Evolutionary conservation across 2,329 filamentous ascomycete species (phyloP).

Genomic region (Cordyceps javanica): DNA sequence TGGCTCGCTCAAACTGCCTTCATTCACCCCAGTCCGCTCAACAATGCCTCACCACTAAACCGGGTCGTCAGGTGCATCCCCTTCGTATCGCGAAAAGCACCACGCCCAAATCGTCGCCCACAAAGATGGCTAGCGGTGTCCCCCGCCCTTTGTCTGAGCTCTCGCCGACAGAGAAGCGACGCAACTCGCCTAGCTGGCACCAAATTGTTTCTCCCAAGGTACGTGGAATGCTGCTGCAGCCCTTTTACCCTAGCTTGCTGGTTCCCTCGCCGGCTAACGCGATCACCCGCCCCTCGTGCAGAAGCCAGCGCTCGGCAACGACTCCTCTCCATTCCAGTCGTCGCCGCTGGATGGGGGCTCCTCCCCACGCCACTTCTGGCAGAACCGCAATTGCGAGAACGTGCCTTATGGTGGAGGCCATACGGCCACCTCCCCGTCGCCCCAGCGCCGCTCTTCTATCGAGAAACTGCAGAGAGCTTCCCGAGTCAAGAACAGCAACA

Average conservation of each 20-base stretch:
- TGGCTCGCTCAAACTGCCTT: neutral
- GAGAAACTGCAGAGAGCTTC: constrained; percentile 93
- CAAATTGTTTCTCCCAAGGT: constrained; percentile 30
- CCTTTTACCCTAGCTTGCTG: constrained; percentile 10
- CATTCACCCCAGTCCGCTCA: neutral
- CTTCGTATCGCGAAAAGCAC: constrained; percentile 68
- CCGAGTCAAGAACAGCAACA: constrained; percentile 95
- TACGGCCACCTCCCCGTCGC: constrained; percentile 53
- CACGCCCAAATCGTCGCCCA: constrained; percentile 51
- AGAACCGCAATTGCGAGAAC: constrained; percentile 75
- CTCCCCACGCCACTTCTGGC: constrained; percentile 89
- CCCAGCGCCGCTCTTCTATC: constrained; percentile 80
- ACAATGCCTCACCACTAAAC: neutral
- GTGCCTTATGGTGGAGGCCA: constrained; percentile 53
- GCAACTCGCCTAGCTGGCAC: constrained; percentile 91
- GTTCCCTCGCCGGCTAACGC: neutral
- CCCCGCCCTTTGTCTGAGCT: constrained; percentile 83
- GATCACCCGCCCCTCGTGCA: constrained; percentile 25
- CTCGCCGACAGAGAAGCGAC: constrained; percentile 73
- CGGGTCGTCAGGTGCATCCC: constrained; percentile 58
- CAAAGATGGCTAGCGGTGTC: constrained; percentile 55
- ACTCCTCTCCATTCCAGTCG: constrained; percentile 79
- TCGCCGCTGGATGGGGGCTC: constrained; percentile 64
- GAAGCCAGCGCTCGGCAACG: constrained; percentile 64
- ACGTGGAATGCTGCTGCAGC: constrained; percentile 17